A percentile compares a stretch with the other conserved stretches of the same genome.
phyloP scores from a whole-genome alignment of 495 filamentous ascomycete species.

The Trichoderma parareesei region DNA sequence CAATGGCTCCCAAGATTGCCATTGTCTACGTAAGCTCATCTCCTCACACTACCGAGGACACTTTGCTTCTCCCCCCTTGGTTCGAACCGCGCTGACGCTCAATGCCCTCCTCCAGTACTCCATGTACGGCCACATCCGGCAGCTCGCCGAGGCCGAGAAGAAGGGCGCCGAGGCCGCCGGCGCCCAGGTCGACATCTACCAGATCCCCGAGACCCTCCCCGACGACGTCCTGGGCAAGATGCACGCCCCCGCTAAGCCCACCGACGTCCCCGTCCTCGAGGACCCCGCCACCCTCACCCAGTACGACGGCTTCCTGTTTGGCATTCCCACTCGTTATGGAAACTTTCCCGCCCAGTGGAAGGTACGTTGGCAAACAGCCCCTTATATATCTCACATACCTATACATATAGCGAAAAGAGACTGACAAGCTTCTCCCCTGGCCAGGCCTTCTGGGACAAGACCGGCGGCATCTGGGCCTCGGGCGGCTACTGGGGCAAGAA shows the following conservation, averaged over 20 bases:
- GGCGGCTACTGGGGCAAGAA: constrained; percentile 86
- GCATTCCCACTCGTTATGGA: constrained; percentile 96
- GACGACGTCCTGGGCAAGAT: constrained; percentile 73
- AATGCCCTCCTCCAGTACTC: constrained; percentile 61
- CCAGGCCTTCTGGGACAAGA: constrained; percentile 71
- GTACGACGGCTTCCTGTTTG: constrained; percentile 89
- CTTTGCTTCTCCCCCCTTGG: background rate
- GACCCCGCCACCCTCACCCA: constrained; percentile 58
- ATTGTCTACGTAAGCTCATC: constrained; percentile 69
- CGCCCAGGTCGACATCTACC: constrained; percentile 69
- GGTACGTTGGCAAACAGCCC: constrained; percentile 22
- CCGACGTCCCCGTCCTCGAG: constrained; percentile 52
- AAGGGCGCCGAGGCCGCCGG: constrained; percentile 84
- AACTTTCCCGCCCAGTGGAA: constrained; percentile 99
- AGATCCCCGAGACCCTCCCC: constrained; percentile 83
- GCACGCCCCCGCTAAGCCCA: constrained; percentile 73
- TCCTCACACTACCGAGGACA: background rate
- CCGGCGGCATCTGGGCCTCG: constrained; percentile 60
- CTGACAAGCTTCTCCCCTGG: background rate
- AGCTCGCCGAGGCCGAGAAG: constrained; percentile 83
- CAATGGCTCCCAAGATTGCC: constrained; percentile 87
- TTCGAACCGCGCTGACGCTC: background rate
- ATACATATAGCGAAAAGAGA: background rate
- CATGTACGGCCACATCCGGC: constrained; percentile 85
- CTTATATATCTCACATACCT: background rate